Evolutionary conservation across 1,284 basidiomycete species (phyloP), one percentile per base, ranked within the genome.

Genomic region (Lignosus rhinocerotis): DNA sequence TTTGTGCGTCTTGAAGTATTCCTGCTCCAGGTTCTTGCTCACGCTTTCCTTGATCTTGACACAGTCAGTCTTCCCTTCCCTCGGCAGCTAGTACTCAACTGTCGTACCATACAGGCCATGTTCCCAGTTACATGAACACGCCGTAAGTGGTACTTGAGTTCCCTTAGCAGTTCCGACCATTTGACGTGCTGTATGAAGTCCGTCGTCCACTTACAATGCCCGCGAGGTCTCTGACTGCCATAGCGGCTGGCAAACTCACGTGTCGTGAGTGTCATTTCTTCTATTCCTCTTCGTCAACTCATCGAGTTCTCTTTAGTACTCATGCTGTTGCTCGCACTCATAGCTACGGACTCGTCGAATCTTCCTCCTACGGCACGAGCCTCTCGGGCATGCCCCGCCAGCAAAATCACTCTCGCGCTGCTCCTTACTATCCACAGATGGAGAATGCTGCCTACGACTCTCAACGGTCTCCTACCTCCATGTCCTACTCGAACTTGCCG

Each of bases 61-160:
- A 16, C 38, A 54, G 41, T 12, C 32, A n/a, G 19, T 39, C 41
- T 50, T 30, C 47, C 43, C 34, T 30, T 34, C 16, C 34, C 31
- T 58, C 42, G 19, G 25, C 25, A 25, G 42, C 46, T 30, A 58
- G 38, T 47, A 43, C 57, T 39, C 52, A 53, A 32, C 41, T 38
- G 34, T 44, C 51, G 19, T 30, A 36, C 32, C 57, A 47, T 19
- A 21, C 57, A 46, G 47, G 42, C 17, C 41, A 36, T 9, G 50
- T 43, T 16, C 25, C 21, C 1, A n/a, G 19, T 32, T 54, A 55
- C 43, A 38, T 19, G 45, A 52, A 42, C 45, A 17, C 49, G 19
- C 42, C 53, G 54, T 59, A 31, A 55, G 53, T 59, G 39, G 14
- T 31, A 49, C 10, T 43, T 32, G 5, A 34, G n/a, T 38, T 14